Evolutionary conservation across 805 yeast genomes (phyloP).

Genomic region (Saccharomycopsis sp.): DNA sequence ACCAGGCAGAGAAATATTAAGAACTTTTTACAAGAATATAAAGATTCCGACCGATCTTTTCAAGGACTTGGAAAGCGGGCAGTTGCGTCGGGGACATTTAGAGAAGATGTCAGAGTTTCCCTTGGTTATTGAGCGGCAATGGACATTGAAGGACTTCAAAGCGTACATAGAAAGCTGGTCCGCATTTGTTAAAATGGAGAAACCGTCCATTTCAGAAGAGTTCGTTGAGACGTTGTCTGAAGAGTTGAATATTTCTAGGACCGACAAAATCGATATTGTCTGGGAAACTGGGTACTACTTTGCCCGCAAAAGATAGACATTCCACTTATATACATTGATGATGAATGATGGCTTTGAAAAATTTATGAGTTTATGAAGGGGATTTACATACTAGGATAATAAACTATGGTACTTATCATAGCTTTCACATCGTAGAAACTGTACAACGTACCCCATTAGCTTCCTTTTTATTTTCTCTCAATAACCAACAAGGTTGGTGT

Average conservation of each 20-base stretch:
- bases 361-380: too few species aligned
- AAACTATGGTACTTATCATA: too few species aligned
- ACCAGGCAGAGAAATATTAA: conserved; percentile 62
- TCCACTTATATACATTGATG: too few species aligned
- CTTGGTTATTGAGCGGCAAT: conserved; percentile 29
- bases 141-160: conserved; percentile 40
- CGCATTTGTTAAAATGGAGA: conserved; percentile 38
- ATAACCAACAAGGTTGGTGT: too few species aligned
- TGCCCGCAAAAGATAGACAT: conserved; percentile 26
- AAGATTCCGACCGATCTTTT: conserved; percentile 38
- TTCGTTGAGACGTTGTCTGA: conserved; percentile 38
- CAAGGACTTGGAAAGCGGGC: conserved; percentile 32
- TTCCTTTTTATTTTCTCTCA: too few species aligned
- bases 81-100: conserved; percentile 26
- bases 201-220: conserved; percentile 42
- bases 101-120: conserved; percentile 23
- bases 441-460: too few species aligned
- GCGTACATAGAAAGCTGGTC: conserved; percentile 66
- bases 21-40: conserved; percentile 38
- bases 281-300: conserved; percentile 54
- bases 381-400: too few species aligned
- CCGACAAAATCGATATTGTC: conserved; percentile 36
- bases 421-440: too few species aligned
- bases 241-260: conserved; percentile 40
- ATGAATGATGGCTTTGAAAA: too few species aligned